Evolutionary conservation across 2,329 filamentous ascomycete genomes (phyloP).

Genomic region (Rhynchosporium secalis): DNA sequence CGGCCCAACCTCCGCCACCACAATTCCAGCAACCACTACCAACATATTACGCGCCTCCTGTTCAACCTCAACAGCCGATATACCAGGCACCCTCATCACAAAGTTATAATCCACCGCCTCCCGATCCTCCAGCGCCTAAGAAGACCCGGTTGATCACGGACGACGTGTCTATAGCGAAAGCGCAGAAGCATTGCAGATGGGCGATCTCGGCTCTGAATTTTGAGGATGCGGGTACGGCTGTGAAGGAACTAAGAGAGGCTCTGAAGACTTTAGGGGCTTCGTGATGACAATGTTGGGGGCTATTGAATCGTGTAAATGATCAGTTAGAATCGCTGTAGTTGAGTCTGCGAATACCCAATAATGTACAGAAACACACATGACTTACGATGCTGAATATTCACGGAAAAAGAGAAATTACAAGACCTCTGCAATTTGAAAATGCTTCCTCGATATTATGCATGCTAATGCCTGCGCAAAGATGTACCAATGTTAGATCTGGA

Average conservation of each 20-base stretch:
- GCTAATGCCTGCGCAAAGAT: no score
- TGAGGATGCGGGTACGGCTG: slow-evolving; percentile 88
- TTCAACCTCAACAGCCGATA: slow-evolving; percentile 21
- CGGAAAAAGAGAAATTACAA: background rate
- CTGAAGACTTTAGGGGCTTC: slow-evolving; percentile 47
- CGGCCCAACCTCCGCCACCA: slow-evolving; percentile 26
- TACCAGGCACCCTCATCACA: slow-evolving; percentile 25
- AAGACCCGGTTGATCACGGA: slow-evolving; percentile 55
- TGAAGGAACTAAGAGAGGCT: slow-evolving; percentile 78
- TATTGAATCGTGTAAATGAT: slow-evolving; percentile 15
- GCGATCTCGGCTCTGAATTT: slow-evolving; percentile 96
- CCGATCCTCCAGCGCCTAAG: slow-evolving; percentile 32
- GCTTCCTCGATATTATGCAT: no score
- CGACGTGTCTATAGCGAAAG: slow-evolving; percentile 69
- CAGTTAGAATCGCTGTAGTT: background rate
- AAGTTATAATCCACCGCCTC: slow-evolving; percentile 14
- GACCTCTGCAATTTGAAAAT: no score
- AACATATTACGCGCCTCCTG: slow-evolving; percentile 25
- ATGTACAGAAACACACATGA: background rate
- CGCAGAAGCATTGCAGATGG: slow-evolving; percentile 96
- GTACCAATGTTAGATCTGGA: no score
- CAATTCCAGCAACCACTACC: slow-evolving; percentile 24
- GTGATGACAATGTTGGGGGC: slow-evolving; percentile 16
- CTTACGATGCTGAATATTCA: background rate
- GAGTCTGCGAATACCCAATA: slow-evolving; percentile 14